Evolutionary conservation across 2,329 filamentous ascomycete species (phyloP), one percentile per base, ranked within the genome.

Genomic region (Colletotrichum nymphaeae): DNA sequence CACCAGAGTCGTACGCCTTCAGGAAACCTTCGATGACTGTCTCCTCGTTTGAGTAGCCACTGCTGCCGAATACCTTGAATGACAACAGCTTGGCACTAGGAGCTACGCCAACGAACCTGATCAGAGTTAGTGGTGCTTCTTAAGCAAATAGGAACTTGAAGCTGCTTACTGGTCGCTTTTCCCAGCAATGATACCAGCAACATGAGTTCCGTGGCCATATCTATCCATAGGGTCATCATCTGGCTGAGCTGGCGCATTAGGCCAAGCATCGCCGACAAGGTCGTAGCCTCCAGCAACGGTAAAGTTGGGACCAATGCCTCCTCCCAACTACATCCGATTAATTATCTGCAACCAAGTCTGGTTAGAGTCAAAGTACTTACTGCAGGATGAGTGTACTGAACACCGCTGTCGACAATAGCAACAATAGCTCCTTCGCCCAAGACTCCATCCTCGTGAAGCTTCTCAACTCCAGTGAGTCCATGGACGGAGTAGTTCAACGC

Each of bases 391-490:
- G 78, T 81, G 60, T 85, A 85, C 66, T 84, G 81, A 28, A 85
- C 78, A 1, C 83, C 83, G 2, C 82, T 84, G 63, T 85, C 83
- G 46, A 85, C 80, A 37, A 85, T 78, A 6, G 83, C 83, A 37
- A 85, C 77, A 28, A 79, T 84, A 5, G 78, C 81, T 2, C 82
- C 83, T 60, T 81, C 81, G 6, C 84, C 84, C 9, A 80, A 77
- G 30, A 84, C 80, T 4, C 83, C 83, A 16, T 76, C 75, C 19
- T 78, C 77, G 52, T 85, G 83, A 5, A 85, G 78, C 70, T 78
- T 80, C 49, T 83, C 79, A 5, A 85, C 83, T 2, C 83, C 83
- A 3, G 83, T 85, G 77, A 80, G 81, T 22, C 79, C 78, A 46
- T 84, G 83, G n/a, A 80, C 75, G 1, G 81, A 81, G 67, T 75